Evolutionary conservation across 768 basidiomycete species (phyloP), one percentile per base, ranked within the genome.

Genomic region (Paxillus rubicundulus): DNA sequence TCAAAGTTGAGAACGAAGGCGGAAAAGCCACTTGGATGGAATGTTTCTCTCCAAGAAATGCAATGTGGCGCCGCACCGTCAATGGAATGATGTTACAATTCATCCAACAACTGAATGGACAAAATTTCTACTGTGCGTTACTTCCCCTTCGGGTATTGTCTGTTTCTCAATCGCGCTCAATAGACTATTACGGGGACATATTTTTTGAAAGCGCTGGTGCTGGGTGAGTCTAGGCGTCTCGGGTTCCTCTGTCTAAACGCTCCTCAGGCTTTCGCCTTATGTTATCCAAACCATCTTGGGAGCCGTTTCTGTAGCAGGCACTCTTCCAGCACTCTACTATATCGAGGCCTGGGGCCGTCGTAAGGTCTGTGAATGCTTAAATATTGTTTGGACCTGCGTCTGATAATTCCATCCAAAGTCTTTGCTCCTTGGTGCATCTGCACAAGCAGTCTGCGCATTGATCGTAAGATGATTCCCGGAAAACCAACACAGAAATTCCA

Each of bases 71-170:
- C 67, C 77, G 89, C 49, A 90, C 87, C 13, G 64, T 74, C 32
- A 89, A 89, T 54, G 87, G 88, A n/a, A 87, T 88, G 83, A 87
- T 88, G 83, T 67, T 88, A 40, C 87, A 88, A 57, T 89, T 89
- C 62, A 82, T 91, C 47, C 87, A 90, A 58, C 87, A 90, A 58
- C 68, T 90, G 28, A 87, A 89, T 52, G 87, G 87, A 13, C 87
- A 91, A 67, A 89, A 87, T 64, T 89, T 88, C 69, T 87, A 86
- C 67, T 87, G 86, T 86, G 56, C 55, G 81, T 67, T 7, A 2
- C 6, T 34, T 47, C 32, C 20, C n/a, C 32, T 37, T 18, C 34
- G 13, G 9, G 2, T 24, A 6, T 24, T 40, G 24, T 5, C 20
- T 9, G 42, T 28, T 45, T 3, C 21, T 24, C 28, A 56, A 65